Evolutionary conservation across 345 rosid genomes (phyloP).

Genomic region (Noccaea bulbosa): DNA sequence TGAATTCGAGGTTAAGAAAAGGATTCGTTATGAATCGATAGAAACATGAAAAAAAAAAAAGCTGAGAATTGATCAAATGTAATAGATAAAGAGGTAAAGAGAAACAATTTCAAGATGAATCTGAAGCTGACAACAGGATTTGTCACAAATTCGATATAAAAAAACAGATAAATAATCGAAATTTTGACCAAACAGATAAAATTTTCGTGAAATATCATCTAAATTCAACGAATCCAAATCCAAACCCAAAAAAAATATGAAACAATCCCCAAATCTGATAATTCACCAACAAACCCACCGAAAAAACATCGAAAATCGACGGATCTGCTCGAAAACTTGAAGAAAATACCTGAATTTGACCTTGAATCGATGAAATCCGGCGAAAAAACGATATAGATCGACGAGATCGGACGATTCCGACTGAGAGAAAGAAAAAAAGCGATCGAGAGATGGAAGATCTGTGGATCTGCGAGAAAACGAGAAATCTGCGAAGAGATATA

Average conservation of each 20-base stretch:
- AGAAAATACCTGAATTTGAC: conserved; percentile 31
- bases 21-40: neutral
- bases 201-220: neutral
- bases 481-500: conserved; percentile 30
- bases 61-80: too few relatives aligned
- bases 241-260: neutral
- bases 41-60: too few relatives aligned
- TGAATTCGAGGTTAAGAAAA: neutral
- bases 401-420: conserved; percentile 15
- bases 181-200: neutral
- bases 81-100: too few relatives aligned
- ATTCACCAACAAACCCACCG: neutral
- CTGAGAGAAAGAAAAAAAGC: neutral
- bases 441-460: conserved; percentile 11
- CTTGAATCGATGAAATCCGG: conserved; percentile 23
- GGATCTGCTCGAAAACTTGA: conserved; percentile 12
- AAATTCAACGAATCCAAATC: conserved; percentile 14
- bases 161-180: neutral
- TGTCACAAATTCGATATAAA: too few relatives aligned
- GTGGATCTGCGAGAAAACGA: conserved; percentile 26
- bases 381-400: conserved; percentile 14
- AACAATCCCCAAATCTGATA: conserved; percentile 22
- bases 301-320: neutral
- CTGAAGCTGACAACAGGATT: too few relatives aligned
- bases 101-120: too few relatives aligned